Evolutionary conservation across 352 stramenopile genomes (phyloP), one percentile per base, ranked within the genome.

Genomic region (Pythium monospermum): DNA sequence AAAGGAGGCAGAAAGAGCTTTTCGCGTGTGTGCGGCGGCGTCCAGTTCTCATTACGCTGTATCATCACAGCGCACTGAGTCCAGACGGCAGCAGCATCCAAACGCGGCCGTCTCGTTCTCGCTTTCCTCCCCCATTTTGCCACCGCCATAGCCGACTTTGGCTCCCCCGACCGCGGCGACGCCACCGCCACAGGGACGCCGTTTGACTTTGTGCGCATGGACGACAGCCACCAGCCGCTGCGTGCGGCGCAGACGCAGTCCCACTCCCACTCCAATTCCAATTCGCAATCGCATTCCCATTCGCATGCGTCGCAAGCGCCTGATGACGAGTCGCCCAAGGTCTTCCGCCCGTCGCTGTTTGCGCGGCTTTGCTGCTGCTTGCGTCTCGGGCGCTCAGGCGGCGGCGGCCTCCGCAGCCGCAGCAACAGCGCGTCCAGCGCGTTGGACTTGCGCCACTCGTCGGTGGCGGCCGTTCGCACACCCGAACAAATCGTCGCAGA

Each of bases 401-500:
- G 45, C n/a, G 8, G 25, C 26, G 28, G 37, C 2, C n/a, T 35
- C 21, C 49, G 49, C 38, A 21, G 35, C 13, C 49, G 49, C 49
- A 56, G 49, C 49, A 48, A 56, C 49, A 53, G 47, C 47, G 22
- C 35, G 15, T 56, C 49, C n/a, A 39, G n/a, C 37, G 36, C 36
- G 15, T 46, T 46, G 15, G 40, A 56, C 36, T 32, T 56, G 49
- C 49, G 37, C 39, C n/a, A 36, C 19, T 58, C 50, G 10, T n/a
- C 31, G 12, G 40, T 39, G 28, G n/a, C 31, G 16, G 32, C 30
- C 12, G 21, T 31, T 3, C 31, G 35, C n/a, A 72, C 63, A 0
- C 57, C 67, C 33, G 73, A 79, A 32, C 68, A 81, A 49, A 28
- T 80, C 3, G 47, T 60, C 12, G 66, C 71, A 28, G 39, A 58